Evolutionary conservation across 306 rosid genomes (phyloP), one percentile per base, ranked within the genome.

Genomic region (Sphenostylis stenocarpa): DNA sequence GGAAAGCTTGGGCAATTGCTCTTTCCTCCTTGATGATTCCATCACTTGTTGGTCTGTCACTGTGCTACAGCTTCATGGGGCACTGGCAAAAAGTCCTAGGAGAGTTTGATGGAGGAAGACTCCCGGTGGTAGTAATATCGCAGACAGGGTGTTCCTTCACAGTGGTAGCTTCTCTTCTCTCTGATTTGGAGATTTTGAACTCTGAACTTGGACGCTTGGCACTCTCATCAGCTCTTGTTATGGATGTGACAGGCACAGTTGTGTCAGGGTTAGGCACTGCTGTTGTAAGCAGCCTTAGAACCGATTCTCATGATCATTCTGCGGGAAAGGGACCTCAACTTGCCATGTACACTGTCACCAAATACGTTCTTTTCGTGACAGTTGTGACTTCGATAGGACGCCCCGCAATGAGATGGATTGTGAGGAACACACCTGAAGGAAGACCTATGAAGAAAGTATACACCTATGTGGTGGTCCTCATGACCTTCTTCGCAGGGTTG

Each of bases 361-460:
- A n/a, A 28, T 77, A 7, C 13, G 0, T 70, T 1, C 23, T 3
- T 7, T 65, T 73, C 14, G 0, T 82, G 0, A 1, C 62, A 3
- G 0, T 28, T 0, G 34, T 62, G 5, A 48, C 63, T 7, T 5
- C 49, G 12, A 1, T 68, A 3, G 23, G 47, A 2, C 82, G 86
- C 4, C 89, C 86, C 0, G 19, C 72, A 9, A 86, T 85, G 89
- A n/a, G 11, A 15, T 49, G 82, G 84, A 43, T 88, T 1, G 77
- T 86, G 3, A 86, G 74, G 26, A 52, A 36, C 2, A 88, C 88
- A 1, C 89, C 86, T 0, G 89, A 88, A 66, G 88, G 88, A 9
- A 39, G 45, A 39, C 45, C 45, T 11, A 4, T 88, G 43, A 81
- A 60, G 68, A 73, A 84, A 24, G 0, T 3, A 5, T 77, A 33